Conservation (phyloP, 192 early-diverging fungal genomes). For the Gaertneriomyces sp. region DNA sequence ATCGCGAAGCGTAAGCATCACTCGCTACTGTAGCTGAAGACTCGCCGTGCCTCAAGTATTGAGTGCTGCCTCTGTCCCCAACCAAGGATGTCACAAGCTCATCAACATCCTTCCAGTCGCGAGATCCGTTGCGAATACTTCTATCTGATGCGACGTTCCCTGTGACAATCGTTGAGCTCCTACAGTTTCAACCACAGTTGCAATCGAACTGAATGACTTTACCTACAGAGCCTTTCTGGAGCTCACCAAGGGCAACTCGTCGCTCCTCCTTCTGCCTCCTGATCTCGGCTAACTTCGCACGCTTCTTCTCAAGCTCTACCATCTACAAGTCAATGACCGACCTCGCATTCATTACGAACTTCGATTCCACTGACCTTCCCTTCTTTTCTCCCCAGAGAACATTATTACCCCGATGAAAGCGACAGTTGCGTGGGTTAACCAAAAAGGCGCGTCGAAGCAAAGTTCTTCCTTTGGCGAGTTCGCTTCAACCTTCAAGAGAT, state of each 20-base stretch:
- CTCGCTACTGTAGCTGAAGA: conserved; percentile 18
- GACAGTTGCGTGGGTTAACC: no score
- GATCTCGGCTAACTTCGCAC: conserved; percentile 86
- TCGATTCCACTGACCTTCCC: no score
- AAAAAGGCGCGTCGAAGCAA: no score
- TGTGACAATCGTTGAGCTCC: not conserved
- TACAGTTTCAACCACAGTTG: not conserved
- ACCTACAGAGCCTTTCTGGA: conserved; percentile 18
- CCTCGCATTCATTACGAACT: no score
- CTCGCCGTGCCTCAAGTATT: not conserved
- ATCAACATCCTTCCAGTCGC: conserved; percentile 67
- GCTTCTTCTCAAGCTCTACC: conserved; percentile 80
- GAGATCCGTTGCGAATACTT: conserved; percentile 8
- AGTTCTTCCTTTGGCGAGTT: not conserved
- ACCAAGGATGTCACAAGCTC: conserved; percentile 82
- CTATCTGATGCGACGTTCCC: no score
- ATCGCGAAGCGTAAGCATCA: not conserved
- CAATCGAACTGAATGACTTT: not conserved
- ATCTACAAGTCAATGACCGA: no score
- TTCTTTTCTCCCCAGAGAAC: no score
- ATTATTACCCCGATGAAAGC: no score
- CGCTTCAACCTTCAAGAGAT: no score
- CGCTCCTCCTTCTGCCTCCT: conserved; percentile 78
- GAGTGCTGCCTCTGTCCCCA: conserved; percentile 49
- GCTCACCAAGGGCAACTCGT: conserved; percentile 40